These are phyloP conservation scores for Candida peoriensis DNA, from an alignment of 805 yeast genomes.

Conservation along the genomic window DNA sequence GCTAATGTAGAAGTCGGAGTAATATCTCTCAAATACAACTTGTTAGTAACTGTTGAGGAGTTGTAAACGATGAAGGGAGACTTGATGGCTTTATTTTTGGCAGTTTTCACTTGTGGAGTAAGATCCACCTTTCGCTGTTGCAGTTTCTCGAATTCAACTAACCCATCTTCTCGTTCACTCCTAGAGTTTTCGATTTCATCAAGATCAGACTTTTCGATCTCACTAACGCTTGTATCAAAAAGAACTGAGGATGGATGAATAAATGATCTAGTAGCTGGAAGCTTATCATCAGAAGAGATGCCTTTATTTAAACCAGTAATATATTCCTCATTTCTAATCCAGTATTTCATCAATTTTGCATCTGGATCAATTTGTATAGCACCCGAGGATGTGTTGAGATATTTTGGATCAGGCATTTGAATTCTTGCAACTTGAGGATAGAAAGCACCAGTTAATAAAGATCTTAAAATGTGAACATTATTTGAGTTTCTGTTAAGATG, in stretches of 20 bases:
- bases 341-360: conserved; percentile 62
- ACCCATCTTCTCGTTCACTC: conserved; percentile 36
- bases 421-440: conserved; percentile 82
- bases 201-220: conserved; percentile 21
- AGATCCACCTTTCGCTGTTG: conserved; percentile 30
- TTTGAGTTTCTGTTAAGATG: conserved; percentile 46
- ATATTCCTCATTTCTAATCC: conserved; percentile 63
- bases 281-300: conserved; percentile 16
- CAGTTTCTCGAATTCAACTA: conserved; percentile 29
- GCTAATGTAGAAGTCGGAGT: conserved; percentile 78
- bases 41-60: conserved; percentile 57
- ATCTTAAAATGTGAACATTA: conserved; percentile 49
- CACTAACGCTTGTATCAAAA: conserved; percentile 42
- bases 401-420: conserved; percentile 79
- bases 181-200: conserved; percentile 20
- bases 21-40: conserved; percentile 63
- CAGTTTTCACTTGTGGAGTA: conserved; percentile 32
- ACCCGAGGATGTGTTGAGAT: conserved; percentile 63
- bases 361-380: conserved; percentile 85
- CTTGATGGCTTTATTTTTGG: conserved; percentile 32
- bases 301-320: conserved; percentile 14
- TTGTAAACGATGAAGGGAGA: conserved; percentile 61
- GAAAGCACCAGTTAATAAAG: conserved; percentile 73
- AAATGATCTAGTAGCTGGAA: conserved; percentile 69
- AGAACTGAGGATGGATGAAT: conserved; percentile 82